phyloP scores from a whole-genome alignment of 805 yeast species.

The Saccharomycopsis sp. region DNA sequence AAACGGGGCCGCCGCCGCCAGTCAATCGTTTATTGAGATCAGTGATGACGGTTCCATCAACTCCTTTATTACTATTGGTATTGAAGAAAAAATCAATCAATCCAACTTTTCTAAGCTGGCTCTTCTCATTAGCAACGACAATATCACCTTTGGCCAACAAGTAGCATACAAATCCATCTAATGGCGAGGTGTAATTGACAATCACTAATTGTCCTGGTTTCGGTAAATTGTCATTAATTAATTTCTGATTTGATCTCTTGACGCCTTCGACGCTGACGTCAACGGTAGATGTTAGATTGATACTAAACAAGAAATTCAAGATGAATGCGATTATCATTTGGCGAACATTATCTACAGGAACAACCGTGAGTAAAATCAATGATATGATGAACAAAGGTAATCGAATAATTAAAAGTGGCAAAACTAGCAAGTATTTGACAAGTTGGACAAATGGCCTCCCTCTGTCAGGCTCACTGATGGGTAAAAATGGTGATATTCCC shows the following conservation, averaged over 20 bases:
- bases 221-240: constrained; percentile 31
- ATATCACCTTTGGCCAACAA: constrained; percentile 14
- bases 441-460: constrained; percentile 12
- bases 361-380: constrained; percentile 21
- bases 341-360: constrained; percentile 22
- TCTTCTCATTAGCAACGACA: too few relatives aligned
- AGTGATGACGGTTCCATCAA: constrained; percentile 16
- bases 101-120: too few relatives aligned
- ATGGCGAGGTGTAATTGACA: constrained; percentile 41
- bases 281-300: constrained; percentile 35
- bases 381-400: constrained; percentile 20
- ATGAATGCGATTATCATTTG: constrained; percentile 22
- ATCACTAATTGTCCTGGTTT: constrained; percentile 33
- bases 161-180: constrained; percentile 32
- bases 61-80: constrained; percentile 18
- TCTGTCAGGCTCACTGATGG: constrained; percentile 32
- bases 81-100: constrained; percentile 1
- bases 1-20: too few relatives aligned
- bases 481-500: constrained; percentile 88
- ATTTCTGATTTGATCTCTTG: constrained; percentile 30
- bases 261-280: constrained; percentile 37
- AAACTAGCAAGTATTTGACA: constrained; percentile 21
- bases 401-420: constrained; percentile 27
- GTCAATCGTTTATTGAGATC: too few relatives aligned
- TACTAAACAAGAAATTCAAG: constrained; percentile 31